Conservation (phyloP, 129 eudicot species). For the Centrapalus pauciflorus region DNA sequence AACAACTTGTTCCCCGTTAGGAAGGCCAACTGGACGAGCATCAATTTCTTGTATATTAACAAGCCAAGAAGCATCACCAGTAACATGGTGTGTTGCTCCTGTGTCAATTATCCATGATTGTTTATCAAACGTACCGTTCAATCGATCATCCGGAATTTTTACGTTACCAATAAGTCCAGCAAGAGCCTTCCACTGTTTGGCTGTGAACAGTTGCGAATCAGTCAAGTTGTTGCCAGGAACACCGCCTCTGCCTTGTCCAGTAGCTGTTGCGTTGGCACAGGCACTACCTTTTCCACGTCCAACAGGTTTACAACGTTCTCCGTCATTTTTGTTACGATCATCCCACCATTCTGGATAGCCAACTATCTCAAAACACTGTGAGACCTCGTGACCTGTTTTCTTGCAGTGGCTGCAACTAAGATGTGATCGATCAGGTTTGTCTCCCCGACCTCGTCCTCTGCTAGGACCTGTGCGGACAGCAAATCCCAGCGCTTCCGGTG, state of each 20-base stretch:
- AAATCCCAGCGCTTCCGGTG: not conserved
- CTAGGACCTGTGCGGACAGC: not conserved
- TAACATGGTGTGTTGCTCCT: not conserved
- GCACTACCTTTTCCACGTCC: not conserved
- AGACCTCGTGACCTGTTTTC: not conserved
- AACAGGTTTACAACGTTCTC: not conserved
- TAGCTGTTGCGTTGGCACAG: not conserved
- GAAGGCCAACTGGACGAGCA: not conserved
- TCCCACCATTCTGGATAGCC: not conserved
- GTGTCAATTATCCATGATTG: not conserved
- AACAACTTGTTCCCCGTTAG: not conserved
- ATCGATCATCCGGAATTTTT: not conserved
- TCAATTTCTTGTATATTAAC: not conserved
- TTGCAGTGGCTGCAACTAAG: not conserved
- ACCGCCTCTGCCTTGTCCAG: not conserved
- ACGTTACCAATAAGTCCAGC: not conserved
- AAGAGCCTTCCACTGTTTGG: not conserved
- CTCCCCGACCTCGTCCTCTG: not conserved
- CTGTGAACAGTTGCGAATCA: not conserved
- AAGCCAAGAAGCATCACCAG: not conserved
- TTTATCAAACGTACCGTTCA: not conserved
- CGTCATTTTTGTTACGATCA: not conserved
- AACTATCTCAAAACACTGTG: not conserved
- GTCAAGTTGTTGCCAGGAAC: not conserved
- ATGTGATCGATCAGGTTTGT: not conserved